phyloP scores from a whole-genome alignment of 257 asterid genomes.

The Solanum arcanum region DNA sequence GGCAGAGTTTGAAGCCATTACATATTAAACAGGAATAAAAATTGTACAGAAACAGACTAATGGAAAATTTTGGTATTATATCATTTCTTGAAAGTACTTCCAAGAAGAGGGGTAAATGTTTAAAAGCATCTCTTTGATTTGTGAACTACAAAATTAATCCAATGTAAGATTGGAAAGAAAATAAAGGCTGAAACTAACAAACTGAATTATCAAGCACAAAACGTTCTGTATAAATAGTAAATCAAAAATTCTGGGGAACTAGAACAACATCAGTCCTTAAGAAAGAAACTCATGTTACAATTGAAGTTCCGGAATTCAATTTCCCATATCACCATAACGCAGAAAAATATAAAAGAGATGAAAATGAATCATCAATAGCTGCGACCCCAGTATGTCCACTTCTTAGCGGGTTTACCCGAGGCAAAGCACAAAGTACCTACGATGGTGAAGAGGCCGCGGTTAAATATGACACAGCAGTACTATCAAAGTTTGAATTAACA shows the following conservation, averaged over 20 bases:
- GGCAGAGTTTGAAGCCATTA: background rate
- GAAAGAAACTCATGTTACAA: background rate
- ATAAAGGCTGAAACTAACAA: background rate
- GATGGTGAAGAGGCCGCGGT: background rate
- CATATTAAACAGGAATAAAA: background rate
- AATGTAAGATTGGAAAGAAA: background rate
- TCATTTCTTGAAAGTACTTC: background rate
- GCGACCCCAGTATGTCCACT: slow-evolving; percentile 80
- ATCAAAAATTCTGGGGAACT: background rate
- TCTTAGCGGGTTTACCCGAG: slow-evolving; percentile 61
- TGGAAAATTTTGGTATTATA: background rate
- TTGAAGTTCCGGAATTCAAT: background rate
- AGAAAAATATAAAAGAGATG: background rate
- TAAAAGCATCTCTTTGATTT: background rate
- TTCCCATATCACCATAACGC: background rate
- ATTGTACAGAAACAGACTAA: background rate
- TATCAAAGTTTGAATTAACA: background rate
- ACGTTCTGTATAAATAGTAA: background rate
- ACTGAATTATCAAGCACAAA: background rate
- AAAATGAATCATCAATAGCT: slow-evolving; percentile 28
- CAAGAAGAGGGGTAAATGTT: background rate
- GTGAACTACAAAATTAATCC: background rate
- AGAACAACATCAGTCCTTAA: background rate
- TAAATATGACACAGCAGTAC: background rate
- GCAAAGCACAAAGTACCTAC: slow-evolving; percentile 63